These are phyloP conservation scores for Brassica carinata DNA, from an alignment of 345 rosid species.

Conservation along the genomic window DNA sequence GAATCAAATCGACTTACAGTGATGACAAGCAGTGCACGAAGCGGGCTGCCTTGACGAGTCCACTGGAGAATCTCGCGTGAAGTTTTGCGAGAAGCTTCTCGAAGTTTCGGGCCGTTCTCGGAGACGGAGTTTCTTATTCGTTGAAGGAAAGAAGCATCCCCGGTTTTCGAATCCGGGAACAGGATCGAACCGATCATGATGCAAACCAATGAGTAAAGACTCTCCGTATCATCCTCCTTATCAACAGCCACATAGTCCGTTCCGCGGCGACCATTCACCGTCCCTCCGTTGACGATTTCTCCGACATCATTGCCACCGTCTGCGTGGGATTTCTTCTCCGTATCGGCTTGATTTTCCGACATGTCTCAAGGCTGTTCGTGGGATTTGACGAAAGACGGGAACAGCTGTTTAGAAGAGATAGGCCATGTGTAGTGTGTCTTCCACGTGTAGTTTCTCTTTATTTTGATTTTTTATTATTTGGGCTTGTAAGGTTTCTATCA, in stretches of 20 bases:
- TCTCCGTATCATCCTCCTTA: slow-evolving; percentile 27
- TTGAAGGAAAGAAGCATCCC: slow-evolving; percentile 42
- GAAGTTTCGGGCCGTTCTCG: slow-evolving; percentile 56
- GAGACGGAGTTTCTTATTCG: slow-evolving; percentile 55
- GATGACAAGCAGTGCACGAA: slow-evolving; percentile 82
- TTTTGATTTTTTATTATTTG: neutral
- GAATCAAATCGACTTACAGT: slow-evolving; percentile 51
- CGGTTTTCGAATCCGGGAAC: slow-evolving; percentile 47
- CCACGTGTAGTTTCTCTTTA: neutral
- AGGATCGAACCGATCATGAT: slow-evolving; percentile 50
- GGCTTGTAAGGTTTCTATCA: neutral
- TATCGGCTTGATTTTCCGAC: slow-evolving; percentile 23
- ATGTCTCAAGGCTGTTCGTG: slow-evolving; percentile 1
- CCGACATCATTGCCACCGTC: slow-evolving; percentile 26
- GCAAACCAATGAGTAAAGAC: slow-evolving; percentile 54
- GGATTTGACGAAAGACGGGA: neutral
- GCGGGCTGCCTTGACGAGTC: slow-evolving; percentile 76
- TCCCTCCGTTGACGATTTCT: slow-evolving; percentile 32
- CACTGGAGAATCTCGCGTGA: slow-evolving; percentile 56
- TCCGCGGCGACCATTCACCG: neutral
- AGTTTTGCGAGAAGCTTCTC: slow-evolving; percentile 56
- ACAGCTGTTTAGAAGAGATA: slow-evolving; percentile 26
- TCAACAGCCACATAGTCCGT: neutral
- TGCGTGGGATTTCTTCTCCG: slow-evolving; percentile 25
- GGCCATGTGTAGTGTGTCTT: slow-evolving; percentile 9